A percentile compares a stretch with the other conserved stretches of the same genome.
These are phyloP conservation scores for Mycena venus DNA, from an alignment of 768 basidiomycete species.

Conservation along the genomic window DNA sequence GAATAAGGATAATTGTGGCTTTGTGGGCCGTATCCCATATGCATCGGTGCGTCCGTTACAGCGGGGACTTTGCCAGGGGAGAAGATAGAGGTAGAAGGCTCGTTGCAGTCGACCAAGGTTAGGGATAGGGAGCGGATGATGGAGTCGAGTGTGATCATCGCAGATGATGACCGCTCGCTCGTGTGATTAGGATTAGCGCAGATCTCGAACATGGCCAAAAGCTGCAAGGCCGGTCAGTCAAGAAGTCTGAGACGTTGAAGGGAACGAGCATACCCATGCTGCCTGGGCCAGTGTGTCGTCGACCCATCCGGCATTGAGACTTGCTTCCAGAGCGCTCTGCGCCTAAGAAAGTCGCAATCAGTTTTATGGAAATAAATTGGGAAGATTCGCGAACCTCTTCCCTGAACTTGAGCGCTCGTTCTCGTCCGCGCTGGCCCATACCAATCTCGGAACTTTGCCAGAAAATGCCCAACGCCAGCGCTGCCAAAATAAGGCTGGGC, in stretches of 20 bases:
- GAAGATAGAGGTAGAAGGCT: constrained; percentile 66
- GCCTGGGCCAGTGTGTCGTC: constrained; percentile 83
- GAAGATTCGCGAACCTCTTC: constrained; percentile 55
- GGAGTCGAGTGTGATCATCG: constrained; percentile 74
- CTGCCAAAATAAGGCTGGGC: constrained; percentile 73
- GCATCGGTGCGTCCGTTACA: constrained; percentile 39
- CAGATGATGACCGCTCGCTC: constrained; percentile 64
- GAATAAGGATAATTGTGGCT: neutral
- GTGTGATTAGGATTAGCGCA: constrained; percentile 77
- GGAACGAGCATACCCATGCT: constrained; percentile 69
- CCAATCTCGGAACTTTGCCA: constrained; percentile 78
- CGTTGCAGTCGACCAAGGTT: constrained; percentile 69
- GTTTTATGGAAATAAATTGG: neutral
- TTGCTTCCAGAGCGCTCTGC: constrained; percentile 78
- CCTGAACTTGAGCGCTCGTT: constrained; percentile 69
- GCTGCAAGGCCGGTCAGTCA: constrained; percentile 48
- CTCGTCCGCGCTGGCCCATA: constrained; percentile 62
- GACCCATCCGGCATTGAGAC: constrained; percentile 77
- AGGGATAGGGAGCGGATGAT: constrained; percentile 74
- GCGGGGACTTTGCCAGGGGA: constrained; percentile 63
- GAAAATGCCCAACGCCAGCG: constrained; percentile 76
- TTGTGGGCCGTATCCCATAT: neutral
- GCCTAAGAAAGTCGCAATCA: constrained; percentile 48
- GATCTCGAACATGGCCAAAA: constrained; percentile 80
- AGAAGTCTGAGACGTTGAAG: neutral